Base-by-base conservation (phyloP, 768 basidiomycete genomes). In the Mycena crocata region DNA sequence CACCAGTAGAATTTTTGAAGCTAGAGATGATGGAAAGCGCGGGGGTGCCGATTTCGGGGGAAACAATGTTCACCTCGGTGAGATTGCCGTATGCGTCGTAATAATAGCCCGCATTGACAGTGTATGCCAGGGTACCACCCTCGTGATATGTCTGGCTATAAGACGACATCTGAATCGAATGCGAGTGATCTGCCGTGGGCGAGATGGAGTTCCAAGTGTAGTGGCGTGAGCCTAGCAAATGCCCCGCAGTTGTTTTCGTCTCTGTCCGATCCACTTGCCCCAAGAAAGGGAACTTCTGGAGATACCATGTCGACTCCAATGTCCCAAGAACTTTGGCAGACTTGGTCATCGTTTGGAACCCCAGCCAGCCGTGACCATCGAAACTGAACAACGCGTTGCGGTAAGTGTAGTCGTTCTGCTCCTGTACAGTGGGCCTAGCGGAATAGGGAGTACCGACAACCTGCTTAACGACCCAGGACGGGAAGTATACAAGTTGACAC, bases 331-430 rank as follows among this genome's bases (percentile, higher is more conserved):
- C 58, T 19, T 23, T 17, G 13, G 60, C n/a, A n/a, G 65, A 50
- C 32, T 54, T 67, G 35, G 65, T 62, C 9, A 67, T 39, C 39
- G 48, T 67, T 58, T 67, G 49, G 46, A 67, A 67, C 30, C 65
- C 65, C 14, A 45, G 65, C 65, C 65, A 67, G 12, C 65, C 65
- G 8, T 58, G 49, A 19, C 65, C 65, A 15, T 61, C 65, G 30
- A 54, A 67, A 21, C 34, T 44, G 26, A 61, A 67, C 39, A 49
- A 52, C 40, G 65, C 65, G 45, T 61, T 67, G 31, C 51, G 48
- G 48, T 67, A 67, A 17, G 40, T 48, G 48, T 67, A 67, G 26
- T 56, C 50, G n/a, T n/a, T 67, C 59, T 67, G 50, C 26, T 67
- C 65, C 10, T 50, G n/a, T 4, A 67, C 51, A 26, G 37, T 59